Evolutionary conservation across 306 rosid species (phyloP), one percentile per base, ranked within the genome.

Genomic region (Trichosanthes cucumerina): DNA sequence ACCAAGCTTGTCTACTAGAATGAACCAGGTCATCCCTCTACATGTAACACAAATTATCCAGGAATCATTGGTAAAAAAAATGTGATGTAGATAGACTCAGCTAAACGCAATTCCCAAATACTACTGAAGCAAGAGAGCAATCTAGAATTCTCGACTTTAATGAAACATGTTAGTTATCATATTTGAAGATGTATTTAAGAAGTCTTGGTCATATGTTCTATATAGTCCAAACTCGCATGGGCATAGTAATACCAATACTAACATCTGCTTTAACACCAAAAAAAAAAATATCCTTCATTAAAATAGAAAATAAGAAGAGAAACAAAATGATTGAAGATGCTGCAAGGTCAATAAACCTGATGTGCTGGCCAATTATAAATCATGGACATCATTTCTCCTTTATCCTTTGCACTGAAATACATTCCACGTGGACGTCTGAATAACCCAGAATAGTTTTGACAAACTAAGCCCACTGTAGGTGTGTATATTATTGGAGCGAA

Each of bases 321-420:
- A 76, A 76, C n/a, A 57, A 76, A 34, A 58, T 58, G 44, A 14
- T 62, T 4, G 65, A 34, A 34, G 44, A 41, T 39, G 19, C 3
- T 28, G 19, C 33, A 62, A 76, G 33, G 52, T 34, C 79, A 39
- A 78, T 63, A 44, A 85, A 91, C 99, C 96, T 92, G 63, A 0
- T 86, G 84, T 46, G 89, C 88, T 77, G 99, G 99, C 99, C 99
- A 96, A 79, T 96, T 96, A 81, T 92, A 96, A 81, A 96, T 96
- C 99, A 96, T 96, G 75, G 99, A 92, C 99, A 96, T 92, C 99
- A 96, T 96, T 87, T 96, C 99, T 47, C 99, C 99, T 84, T 91
- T 96, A 86, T 96, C 99, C 86, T 88, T 96, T 62, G 98, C 99
- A 85, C 99, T 90, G 86, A 96, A 96, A 86, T 96, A 96, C 99